A percentile compares a stretch with the other conserved stretches of the same genome.
These are phyloP conservation scores for Claviceps arundinis DNA, from an alignment of 2,329 filamentous ascomycete genomes.

Conservation along the genomic window DNA sequence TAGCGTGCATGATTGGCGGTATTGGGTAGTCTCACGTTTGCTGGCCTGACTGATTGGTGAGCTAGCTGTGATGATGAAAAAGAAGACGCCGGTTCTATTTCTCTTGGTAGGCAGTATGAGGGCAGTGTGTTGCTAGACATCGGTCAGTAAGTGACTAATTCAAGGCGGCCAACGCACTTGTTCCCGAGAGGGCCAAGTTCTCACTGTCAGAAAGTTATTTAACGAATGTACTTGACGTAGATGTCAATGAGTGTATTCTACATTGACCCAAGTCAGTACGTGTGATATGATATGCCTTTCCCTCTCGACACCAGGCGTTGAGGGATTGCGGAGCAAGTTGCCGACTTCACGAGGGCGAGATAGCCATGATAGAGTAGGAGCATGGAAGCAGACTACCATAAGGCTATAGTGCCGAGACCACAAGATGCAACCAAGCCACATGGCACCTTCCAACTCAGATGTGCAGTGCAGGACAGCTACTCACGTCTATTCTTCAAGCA, in stretches of 20 bases:
- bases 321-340: neutral
- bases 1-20: conserved; percentile 33
- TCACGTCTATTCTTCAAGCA: conserved; percentile 8
- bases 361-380: neutral
- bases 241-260: conserved; percentile 37
- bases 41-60: neutral
- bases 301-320: neutral
- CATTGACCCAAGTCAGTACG: conserved; percentile 6
- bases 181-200: neutral
- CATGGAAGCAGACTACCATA: neutral
- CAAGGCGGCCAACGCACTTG: neutral
- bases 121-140: neutral
- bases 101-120: neutral
- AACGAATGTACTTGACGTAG: conserved; percentile 49
- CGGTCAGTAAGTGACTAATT: neutral
- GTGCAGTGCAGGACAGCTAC: neutral
- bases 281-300: neutral
- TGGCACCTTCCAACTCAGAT: too few relatives aligned
- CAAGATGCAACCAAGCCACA: neutral
- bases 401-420: neutral
- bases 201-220: conserved; percentile 33
- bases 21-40: neutral
- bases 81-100: neutral
- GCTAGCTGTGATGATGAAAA: neutral
- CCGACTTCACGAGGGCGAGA: neutral